These are phyloP conservation scores for Amaranthus tricolor DNA, from an alignment of 179 eudicot species.

Conservation along the genomic window DNA sequence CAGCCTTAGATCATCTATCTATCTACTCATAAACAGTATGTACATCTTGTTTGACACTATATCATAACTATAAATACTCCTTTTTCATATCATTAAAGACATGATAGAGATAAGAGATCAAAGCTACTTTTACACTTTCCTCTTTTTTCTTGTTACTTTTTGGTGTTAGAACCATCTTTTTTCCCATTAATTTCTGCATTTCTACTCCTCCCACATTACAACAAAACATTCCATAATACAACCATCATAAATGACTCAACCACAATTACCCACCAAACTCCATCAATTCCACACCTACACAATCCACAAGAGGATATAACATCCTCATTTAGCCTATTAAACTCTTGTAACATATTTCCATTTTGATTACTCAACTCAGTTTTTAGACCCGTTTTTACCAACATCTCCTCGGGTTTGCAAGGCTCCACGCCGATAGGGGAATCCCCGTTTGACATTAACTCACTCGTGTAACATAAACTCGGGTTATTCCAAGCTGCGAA, in stretches of 20 bases:
- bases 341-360: background rate
- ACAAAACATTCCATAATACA: constrained; percentile 19
- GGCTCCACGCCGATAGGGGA: constrained; percentile 61
- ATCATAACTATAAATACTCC: constrained; percentile 28
- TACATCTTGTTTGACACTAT: background rate
- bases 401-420: constrained; percentile 44
- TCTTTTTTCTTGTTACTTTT: background rate
- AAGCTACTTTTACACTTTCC: constrained; percentile 5
- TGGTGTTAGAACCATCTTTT: no score
- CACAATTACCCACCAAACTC: constrained; percentile 38
- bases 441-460: constrained; percentile 21
- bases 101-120: constrained; percentile 19
- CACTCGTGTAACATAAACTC: constrained; percentile 53
- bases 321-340: constrained; percentile 7
- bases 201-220: constrained; percentile 7
- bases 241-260: constrained; percentile 35
- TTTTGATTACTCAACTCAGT: constrained; percentile 28
- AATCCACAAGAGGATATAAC: constrained; percentile 35
- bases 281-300: constrained; percentile 29
- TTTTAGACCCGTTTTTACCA: constrained; percentile 18
- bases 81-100: constrained; percentile 19
- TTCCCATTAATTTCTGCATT: background rate
- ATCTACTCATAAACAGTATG: no score
- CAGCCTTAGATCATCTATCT: no score
- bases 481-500: constrained; percentile 80